These are phyloP conservation scores for Solanum phureja DNA, from an alignment of 257 asterid genomes.

Conservation along the genomic window DNA sequence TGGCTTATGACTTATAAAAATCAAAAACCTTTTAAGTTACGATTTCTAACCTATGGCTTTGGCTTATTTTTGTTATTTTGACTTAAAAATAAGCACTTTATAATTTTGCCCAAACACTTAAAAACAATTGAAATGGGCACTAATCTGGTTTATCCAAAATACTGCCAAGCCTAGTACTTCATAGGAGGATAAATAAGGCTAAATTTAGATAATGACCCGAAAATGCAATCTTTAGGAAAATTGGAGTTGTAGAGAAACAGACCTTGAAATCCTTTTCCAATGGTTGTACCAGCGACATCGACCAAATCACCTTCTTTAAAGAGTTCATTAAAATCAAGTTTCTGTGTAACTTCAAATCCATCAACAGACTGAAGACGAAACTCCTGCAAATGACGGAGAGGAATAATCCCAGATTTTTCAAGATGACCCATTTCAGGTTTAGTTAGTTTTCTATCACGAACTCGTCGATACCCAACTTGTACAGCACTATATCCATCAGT, in stretches of 20 bases:
- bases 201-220: neutral
- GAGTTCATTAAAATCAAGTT: conserved; percentile 43
- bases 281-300: conserved; percentile 83
- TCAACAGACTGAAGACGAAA: conserved; percentile 54
- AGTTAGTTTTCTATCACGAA: conserved; percentile 71
- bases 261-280: conserved; percentile 97
- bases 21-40: no score
- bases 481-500: conserved; percentile 86
- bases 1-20: no score
- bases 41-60: no score
- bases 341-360: conserved; percentile 73
- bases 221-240: neutral
- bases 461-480: conserved; percentile 83
- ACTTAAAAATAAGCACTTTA: no score
- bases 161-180: neutral
- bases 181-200: neutral
- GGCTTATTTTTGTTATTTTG: no score
- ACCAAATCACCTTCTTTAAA: conserved; percentile 84
- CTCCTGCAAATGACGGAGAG: conserved; percentile 87
- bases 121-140: no score
- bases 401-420: conserved; percentile 80
- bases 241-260: neutral
- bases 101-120: no score
- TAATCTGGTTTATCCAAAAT: neutral
- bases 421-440: conserved; percentile 92